Evolutionary conservation across 1,139 yeast species (phyloP), one percentile per base, ranked within the genome.

Genomic region (Pichia sp.): DNA sequence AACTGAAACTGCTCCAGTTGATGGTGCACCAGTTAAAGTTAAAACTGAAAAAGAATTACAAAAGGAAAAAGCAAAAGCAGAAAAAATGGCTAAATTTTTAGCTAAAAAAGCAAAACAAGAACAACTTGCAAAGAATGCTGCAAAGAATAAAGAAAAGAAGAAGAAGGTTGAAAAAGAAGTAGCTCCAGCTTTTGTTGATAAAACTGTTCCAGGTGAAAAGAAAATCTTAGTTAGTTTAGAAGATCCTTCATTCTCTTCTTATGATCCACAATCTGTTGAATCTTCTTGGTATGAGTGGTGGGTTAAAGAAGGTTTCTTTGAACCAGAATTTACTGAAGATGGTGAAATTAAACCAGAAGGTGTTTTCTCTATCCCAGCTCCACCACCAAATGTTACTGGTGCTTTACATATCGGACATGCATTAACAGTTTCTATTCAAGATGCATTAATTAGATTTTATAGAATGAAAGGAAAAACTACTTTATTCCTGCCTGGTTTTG

Each of bases 341-440:
- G 97, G 97, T 40, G 69, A 82, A 44, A 61, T 78, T 54, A 84
- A 83, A 64, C 83, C 92, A 36, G 90, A 81, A 62, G 97, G 97
- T 54, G 64, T 73, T 26, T 92, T 92, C 67, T 76, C 86, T 52
- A 87, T 92, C 58, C 97, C 98, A 35, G 95, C 96, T 25, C 98
- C 98, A 40, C 99, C 99, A 52, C 98, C 98, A 61, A 92, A 92
- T 63, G 96, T 94, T 55, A 92, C 99, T 39, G 98, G 99, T 70
- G 97, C 97, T 43, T 76, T 92, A 57, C 99, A 92, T 67, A 94
- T 92, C 65, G 99, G 99, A 58, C 98, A 94, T 67, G 98, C 97
- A 29, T 77, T 92, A 64, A 94, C 98, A 23, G 87, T 90, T 52
- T 74, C 97, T 38, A 85, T 92, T 62, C 99, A 92, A 71, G 99